Evolutionary conservation across 129 eudicot genomes (phyloP), one percentile per base, ranked within the genome.

Genomic region (Arctium lappa): DNA sequence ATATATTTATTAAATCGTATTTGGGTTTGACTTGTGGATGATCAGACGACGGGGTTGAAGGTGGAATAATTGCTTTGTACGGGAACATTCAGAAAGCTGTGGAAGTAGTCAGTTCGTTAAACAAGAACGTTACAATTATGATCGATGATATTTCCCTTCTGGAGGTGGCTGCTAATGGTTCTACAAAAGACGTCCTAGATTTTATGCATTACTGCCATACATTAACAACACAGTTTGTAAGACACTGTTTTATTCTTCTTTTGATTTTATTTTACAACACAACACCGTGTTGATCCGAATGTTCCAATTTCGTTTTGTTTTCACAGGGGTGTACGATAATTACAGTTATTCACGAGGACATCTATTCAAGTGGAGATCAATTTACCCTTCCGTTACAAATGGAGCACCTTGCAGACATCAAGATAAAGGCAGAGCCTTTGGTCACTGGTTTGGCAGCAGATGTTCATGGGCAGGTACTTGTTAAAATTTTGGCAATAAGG

Each of bases 401-500:
- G 86, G 97, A 88, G 85, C 89, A 93, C 89, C 87, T 89, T 62
- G 93, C 97, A 6, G 91, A 95, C 79, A 75, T 91, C 56, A 81
- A 88, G 53, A 84, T 95, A 38, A 95, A 93, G 82, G 89, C 88
- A 10, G 93, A 90, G 84, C 97, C 99, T 65, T 85, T 95, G 85
- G 89, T 93, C n/a, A 92, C 97, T 34, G 99, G 99, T 81, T 84
- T 95, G 78, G 99, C 99, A 83, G 83, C 91, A 79, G 97, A 95
- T 86, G 97, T 95, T 76, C 99, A 95, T 82, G 99, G 99, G 63
- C 99, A 94, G 98, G 98, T 92, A 90, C 65, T 77, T 48, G 15
- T 30, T 37, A 34, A 13, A 30, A 53, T 39, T 82, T 6, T 74
- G 18, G 11, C 79, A n/a, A 16, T 60, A 60, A 16, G 5, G 29